A percentile compares a stretch with the other conserved stretches of the same genome.
phyloP scores from a whole-genome alignment of 495 filamentous ascomycete genomes.

The Penicillium chermesinum region DNA sequence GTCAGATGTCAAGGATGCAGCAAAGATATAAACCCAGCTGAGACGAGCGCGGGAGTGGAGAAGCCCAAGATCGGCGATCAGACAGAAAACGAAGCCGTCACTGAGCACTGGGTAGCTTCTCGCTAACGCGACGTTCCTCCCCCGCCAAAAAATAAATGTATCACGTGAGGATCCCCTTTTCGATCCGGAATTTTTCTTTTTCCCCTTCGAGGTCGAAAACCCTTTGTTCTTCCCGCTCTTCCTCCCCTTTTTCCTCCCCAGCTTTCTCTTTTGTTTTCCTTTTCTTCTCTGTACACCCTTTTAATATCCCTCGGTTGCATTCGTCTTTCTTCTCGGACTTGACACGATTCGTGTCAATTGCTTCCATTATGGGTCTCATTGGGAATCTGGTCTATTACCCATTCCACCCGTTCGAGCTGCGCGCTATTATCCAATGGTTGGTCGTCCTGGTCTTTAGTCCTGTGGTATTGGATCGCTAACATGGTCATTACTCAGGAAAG shows the following conservation, averaged over 20 bases:
- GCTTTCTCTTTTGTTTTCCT: slow-evolving; percentile 1
- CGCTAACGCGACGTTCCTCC: slow-evolving; percentile 1
- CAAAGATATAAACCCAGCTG: no score
- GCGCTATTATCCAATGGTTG: slow-evolving; percentile 90
- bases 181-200: slow-evolving; percentile 2
- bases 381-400: slow-evolving; percentile 66
- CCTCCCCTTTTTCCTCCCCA: slow-evolving; percentile 2
- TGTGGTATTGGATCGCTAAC: background rate
- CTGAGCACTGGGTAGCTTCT: background rate
- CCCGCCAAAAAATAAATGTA: background rate
- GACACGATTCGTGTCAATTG: slow-evolving; percentile 9
- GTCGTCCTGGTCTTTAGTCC: slow-evolving; percentile 9
- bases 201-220: background rate
- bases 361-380: slow-evolving; percentile 46
- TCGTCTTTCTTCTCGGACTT: background rate
- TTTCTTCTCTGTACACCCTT: slow-evolving; percentile 4
- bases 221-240: slow-evolving; percentile 1
- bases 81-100: background rate
- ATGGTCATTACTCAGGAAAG: slow-evolving; percentile 67
- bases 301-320: background rate
- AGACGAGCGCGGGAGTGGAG: no score
- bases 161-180: background rate
- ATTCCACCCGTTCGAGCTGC: slow-evolving; percentile 72
- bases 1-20: no score
- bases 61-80: background rate